Conservation (phyloP, 176 grass and related monocot species). For the Elymus sibiricus region DNA sequence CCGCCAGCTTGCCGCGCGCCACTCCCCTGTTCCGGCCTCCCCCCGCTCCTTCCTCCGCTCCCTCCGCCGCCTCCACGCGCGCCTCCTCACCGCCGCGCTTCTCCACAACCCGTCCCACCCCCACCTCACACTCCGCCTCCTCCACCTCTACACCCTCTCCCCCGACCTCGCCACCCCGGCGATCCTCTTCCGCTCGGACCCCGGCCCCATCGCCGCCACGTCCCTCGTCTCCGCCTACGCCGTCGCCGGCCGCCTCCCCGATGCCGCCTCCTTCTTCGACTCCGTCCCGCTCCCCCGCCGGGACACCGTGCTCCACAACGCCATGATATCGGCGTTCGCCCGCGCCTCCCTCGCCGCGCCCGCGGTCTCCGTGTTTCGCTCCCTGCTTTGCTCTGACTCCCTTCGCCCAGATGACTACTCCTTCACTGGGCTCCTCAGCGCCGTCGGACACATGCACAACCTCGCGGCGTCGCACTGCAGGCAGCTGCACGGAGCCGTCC, state of each 20-base stretch:
- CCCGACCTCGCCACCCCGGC: conserved; percentile 57
- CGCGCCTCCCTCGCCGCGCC: conserved; percentile 45
- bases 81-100: conserved; percentile 66
- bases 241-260: conserved; percentile 45
- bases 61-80: conserved; percentile 72
- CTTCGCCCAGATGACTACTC: conserved; percentile 71
- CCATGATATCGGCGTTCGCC: conserved; percentile 74
- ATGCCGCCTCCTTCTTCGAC: conserved; percentile 61
- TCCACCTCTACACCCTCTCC: conserved; percentile 81
- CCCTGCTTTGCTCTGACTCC: conserved; percentile 33
- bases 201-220: conserved; percentile 47
- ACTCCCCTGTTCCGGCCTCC: conserved; percentile 19
- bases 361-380: conserved; percentile 47
- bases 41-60: conserved; percentile 39
- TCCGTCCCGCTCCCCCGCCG: conserved; percentile 43
- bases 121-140: conserved; percentile 82
- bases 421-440: conserved; percentile 78
- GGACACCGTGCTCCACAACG: conserved; percentile 85
- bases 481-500: conserved; percentile 59
- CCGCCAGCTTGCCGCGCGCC: conserved; percentile 35
- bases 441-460: conserved; percentile 41
- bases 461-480: conserved; percentile 49
- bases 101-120: conserved; percentile 42
- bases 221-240: conserved; percentile 70
- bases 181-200: conserved; percentile 45